Base-by-base conservation (phyloP, 768 basidiomycete genomes). In the Termitomyces sp. region DNA sequence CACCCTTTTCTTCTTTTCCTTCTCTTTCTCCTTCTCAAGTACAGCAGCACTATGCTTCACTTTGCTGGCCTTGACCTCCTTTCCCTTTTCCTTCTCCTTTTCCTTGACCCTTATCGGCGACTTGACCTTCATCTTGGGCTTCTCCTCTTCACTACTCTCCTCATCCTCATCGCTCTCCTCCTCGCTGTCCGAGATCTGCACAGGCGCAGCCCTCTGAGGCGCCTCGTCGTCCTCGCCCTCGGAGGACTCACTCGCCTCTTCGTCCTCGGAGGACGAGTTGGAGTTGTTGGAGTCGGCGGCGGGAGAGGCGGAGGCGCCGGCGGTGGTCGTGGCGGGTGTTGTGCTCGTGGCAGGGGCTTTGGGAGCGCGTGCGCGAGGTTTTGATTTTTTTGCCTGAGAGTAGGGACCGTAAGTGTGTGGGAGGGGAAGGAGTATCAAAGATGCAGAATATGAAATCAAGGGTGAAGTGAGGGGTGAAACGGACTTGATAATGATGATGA, bases 211-310 rank as follows among this genome's bases (percentile, higher is more conserved):
- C 47, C 67, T 66, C 50, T 57, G 66, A 58, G 58, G 61, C n/a
- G 57, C 57, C 35, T 68, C 63, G n/a, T 70, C 77, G 2, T 78
- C 77, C 0, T 46, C 45, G 30, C n/a, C 26, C 5, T 67, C 66
- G 5, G 70, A 74, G 4, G 69, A 66, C 5, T 72, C 71, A 12
- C 63, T 70, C 0, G 70, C 72, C 0, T 43, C 42, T 9, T 40
- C 38, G n/a, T 40, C n/a, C 3, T 41, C 40, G 19, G 10, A 9
- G 5, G 21, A 15, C 12, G 46, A 47, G 21, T 47, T 19, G 12
- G 65, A 65, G 2, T n/a, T n/a, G n/a, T n/a, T n/a, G n/a, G n/a
- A n/a, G n/a, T 69, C 66, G 11, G 61, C 1, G 12, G 21, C 62
- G 24, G 67, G 62, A 47, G 68, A 68, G 19, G 67, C 64, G 0